Evolutionary conservation across 768 basidiomycete genomes (phyloP), one percentile per base, ranked within the genome.

Genomic region (Termitomyces sp.): DNA sequence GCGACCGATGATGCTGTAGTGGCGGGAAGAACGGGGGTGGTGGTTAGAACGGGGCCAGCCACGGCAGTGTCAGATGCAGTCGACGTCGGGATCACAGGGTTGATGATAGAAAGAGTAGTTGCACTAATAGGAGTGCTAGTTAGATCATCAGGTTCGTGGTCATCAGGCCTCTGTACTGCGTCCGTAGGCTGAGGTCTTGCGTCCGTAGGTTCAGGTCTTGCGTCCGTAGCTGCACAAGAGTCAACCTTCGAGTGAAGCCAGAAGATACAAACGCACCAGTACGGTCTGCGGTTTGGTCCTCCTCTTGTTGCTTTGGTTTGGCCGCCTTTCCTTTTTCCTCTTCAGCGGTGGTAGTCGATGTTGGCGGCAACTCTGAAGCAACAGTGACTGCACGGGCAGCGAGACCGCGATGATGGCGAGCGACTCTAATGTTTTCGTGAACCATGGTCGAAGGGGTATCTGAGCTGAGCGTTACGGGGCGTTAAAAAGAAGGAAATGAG

Each of bases 361-460:
- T 39, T 27, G 25, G 32, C 2, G 34, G 45, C n/a, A 28, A 8
- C 9, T 54, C 57, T 44, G 23, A 11, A 27, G 10, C n/a, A 23
- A 16, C n/a, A 51, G 52, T 46, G 16, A 25, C 51, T n/a, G 51
- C 56, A 39, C 60, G 60, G 42, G 55, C 60, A 41, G 48, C 55
- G 10, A 56, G 50, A 34, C 37, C 51, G 46, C 51, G 60, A 25
- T 58, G 60, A 27, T 61, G 53, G 25, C 49, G 54, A 16, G 21
- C 23, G 46, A 41, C 53, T 46, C 60, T 28, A 37, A 51, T 48
- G 28, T 56, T 53, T 53, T 56, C 60, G 40, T 59, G 57, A 19
- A 37, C 32, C 60, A 61, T 61, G 32, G n/a, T 40, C 17, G 37
- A 45, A 28, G 23, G 49, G 47, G 37, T 60, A 54, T 54, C 42